phyloP scores from a whole-genome alignment of 176 grass and related monocot genomes.

The Carex littledalei region DNA sequence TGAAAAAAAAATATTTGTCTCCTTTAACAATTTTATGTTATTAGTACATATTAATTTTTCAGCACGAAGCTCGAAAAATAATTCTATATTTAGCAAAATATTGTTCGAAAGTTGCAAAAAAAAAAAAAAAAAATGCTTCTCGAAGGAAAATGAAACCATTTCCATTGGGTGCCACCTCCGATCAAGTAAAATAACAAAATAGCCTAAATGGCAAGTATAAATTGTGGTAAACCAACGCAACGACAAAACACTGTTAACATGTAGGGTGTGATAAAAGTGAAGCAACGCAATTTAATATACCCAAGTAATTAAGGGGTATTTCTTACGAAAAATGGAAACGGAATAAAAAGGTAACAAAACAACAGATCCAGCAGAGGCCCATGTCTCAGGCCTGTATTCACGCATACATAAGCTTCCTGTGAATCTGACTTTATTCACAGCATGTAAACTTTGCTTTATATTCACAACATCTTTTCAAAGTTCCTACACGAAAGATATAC shows the following conservation, averaged over 20 bases:
- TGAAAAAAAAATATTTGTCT: no score
- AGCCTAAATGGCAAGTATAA: not conserved
- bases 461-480: not conserved
- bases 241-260: not conserved
- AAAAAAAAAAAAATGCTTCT: not conserved
- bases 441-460: not conserved
- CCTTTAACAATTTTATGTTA: no score
- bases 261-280: not conserved
- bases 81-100: no score
- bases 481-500: not conserved
- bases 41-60: no score
- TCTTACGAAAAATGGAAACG: not conserved
- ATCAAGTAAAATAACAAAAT: not conserved
- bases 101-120: not conserved
- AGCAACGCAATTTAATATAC: not conserved
- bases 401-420: not conserved
- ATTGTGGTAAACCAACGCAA: not conserved
- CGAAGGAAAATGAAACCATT: not conserved
- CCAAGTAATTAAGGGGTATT: not conserved
- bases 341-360: not conserved
- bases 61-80: no score
- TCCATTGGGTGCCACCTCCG: not conserved
- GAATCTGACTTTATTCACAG: not conserved
- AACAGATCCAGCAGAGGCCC: not conserved
- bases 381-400: slow-evolving; percentile 9